These are phyloP conservation scores for Takashimella tepidaria DNA, from an alignment of 1,284 basidiomycete genomes.

Conservation along the genomic window DNA sequence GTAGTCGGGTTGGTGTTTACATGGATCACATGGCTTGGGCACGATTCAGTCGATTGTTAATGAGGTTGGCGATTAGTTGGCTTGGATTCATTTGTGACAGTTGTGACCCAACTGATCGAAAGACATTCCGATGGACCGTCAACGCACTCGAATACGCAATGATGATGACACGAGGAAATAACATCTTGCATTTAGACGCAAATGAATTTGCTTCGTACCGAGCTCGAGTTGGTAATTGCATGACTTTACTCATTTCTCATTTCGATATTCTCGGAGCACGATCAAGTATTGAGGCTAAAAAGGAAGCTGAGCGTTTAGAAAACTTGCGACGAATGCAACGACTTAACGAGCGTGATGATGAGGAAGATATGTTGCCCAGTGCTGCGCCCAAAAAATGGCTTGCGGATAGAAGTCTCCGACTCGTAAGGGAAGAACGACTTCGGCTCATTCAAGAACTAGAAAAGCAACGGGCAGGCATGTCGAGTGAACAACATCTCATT, in stretches of 20 bases:
- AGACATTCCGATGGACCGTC: constrained; percentile 98
- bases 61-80: constrained; percentile 90
- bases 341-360: constrained; percentile 51
- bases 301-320: constrained; percentile 79
- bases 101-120: constrained; percentile 91
- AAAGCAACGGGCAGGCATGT: constrained; percentile 55
- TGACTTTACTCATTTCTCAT: constrained; percentile 92
- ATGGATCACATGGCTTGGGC: constrained; percentile 69
- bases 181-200: constrained; percentile 82
- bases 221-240: constrained; percentile 90
- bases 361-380: constrained; percentile 46
- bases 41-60: constrained; percentile 75
- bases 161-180: constrained; percentile 79
- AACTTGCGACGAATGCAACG: constrained; percentile 62
- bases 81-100: constrained; percentile 98
- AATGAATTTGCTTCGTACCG: constrained; percentile 85
- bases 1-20: constrained; percentile 77
- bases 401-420: constrained; percentile 59
- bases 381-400: constrained; percentile 19
- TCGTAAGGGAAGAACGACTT: constrained; percentile 67
- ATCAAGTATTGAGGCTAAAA: constrained; percentile 76
- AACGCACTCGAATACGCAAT: constrained; percentile 92
- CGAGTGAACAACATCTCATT: constrained; percentile 65
- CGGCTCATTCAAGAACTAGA: constrained; percentile 63
- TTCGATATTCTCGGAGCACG: constrained; percentile 96